A percentile compares a stretch with the other conserved stretches of the same genome.
Evolutionary conservation across 441 rosid genomes (phyloP).

Genomic region (Daphne laureola): DNA sequence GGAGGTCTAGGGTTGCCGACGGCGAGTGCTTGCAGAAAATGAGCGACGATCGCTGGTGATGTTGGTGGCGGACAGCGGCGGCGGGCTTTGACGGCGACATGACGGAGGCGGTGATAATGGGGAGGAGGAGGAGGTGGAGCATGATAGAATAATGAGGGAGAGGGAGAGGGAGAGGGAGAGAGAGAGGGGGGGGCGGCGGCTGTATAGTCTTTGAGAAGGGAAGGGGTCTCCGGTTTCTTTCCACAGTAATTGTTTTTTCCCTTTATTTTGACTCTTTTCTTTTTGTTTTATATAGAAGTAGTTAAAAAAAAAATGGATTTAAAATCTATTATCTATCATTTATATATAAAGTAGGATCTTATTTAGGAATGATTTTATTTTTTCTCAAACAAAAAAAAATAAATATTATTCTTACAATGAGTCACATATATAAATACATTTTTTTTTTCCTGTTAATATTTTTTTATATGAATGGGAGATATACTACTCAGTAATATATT

Average conservation of each 20-base stretch:
- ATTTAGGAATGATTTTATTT: too few relatives aligned
- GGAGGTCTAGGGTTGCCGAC: conserved; percentile 77
- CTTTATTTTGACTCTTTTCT: not conserved
- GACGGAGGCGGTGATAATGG: conserved; percentile 9
- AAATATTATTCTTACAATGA: too few relatives aligned
- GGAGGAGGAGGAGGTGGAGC: conserved; percentile 35
- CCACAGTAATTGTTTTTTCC: not conserved
- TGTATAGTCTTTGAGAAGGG: conserved; percentile 1
- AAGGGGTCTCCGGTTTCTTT: not conserved
- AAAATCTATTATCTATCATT: too few relatives aligned
- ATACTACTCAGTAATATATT: too few relatives aligned
- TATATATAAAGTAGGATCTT: too few relatives aligned
- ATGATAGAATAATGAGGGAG: conserved; percentile 32
- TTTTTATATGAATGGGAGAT: too few relatives aligned
- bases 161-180: too few relatives aligned
- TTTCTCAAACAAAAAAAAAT: too few relatives aligned
- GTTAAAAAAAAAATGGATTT: not conserved
- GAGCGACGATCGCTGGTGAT: conserved; percentile 17
- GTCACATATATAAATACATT: too few relatives aligned
- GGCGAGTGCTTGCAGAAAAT: conserved; percentile 73
- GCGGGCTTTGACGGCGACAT: conserved; percentile 7
- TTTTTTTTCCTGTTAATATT: too few relatives aligned
- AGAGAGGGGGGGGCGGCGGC: too few relatives aligned
- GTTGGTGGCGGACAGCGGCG: conserved; percentile 14
- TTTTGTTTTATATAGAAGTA: not conserved